phyloP scores from a whole-genome alignment of 495 filamentous ascomycete species.

The Xylaria bambusicola region DNA sequence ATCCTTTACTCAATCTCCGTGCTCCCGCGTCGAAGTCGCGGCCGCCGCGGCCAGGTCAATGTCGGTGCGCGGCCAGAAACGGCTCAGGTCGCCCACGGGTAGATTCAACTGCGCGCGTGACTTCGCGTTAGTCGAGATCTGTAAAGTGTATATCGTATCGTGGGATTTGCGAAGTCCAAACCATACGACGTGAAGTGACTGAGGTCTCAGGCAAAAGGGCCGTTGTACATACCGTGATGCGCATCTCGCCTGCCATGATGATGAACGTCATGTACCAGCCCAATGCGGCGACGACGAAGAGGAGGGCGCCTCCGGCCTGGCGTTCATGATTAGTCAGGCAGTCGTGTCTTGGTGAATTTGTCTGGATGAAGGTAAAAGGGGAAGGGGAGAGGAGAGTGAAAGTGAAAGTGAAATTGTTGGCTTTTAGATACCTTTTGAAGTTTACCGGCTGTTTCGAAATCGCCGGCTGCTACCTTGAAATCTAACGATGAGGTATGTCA shows the following conservation, averaged over 20 bases:
- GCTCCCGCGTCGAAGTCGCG: not conserved
- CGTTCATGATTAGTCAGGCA: no score
- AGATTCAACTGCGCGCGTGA: no score
- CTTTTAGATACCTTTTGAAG: constrained; percentile 47
- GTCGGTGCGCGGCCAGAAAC: constrained; percentile 54
- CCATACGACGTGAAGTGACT: no score
- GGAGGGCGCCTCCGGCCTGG: constrained; percentile 49
- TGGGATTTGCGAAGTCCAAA: no score
- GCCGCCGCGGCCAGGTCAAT: constrained; percentile 35
- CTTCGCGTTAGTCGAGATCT: no score
- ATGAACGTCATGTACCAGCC: constrained; percentile 60
- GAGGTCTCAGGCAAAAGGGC: no score
- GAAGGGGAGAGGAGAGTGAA: not conserved
- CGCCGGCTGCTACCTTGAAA: constrained; percentile 49
- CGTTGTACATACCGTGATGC: no score
- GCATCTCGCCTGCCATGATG: constrained; percentile 59
- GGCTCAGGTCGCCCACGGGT: constrained; percentile 56
- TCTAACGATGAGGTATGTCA: constrained; percentile 22
- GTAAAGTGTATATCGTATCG: no score
- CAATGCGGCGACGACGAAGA: constrained; percentile 52
- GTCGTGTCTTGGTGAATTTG: no score
- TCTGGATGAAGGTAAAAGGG: not conserved
- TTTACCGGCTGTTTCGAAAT: constrained; percentile 43
- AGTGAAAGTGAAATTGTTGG: not conserved
- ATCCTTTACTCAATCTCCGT: constrained; percentile 2